These are phyloP conservation scores for Nemania sp. DNA, from an alignment of 2,329 filamentous ascomycete species.

Conservation along the genomic window DNA sequence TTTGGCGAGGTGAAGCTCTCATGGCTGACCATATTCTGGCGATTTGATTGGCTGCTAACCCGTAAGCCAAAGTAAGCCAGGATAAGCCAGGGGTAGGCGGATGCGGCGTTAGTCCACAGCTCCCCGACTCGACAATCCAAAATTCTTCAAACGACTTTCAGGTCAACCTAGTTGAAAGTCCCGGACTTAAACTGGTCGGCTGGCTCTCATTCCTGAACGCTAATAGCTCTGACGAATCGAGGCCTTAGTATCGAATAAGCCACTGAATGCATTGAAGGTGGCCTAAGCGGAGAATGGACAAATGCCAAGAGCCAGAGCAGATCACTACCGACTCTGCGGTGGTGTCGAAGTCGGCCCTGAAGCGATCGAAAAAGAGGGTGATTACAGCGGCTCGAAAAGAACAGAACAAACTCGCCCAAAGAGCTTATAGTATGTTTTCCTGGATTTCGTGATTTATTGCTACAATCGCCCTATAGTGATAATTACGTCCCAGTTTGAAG, in stretches of 20 bases:
- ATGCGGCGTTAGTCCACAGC: not conserved
- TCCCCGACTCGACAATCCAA: not conserved
- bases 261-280: not conserved
- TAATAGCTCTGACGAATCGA: not conserved
- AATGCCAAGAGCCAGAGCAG: slow-evolving; percentile 1
- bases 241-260: slow-evolving; percentile 3
- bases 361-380: slow-evolving; percentile 47
- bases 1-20: slow-evolving; percentile 1
- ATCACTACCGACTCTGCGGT: not conserved
- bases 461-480: not conserved
- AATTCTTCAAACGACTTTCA: not conserved
- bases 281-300: slow-evolving; percentile 19
- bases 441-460: not conserved
- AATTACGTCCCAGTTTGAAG: not conserved
- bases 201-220: slow-evolving; percentile 8
- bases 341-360: not conserved
- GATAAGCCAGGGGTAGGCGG: slow-evolving; percentile 6
- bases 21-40: slow-evolving; percentile 29
- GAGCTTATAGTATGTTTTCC: slow-evolving; percentile 50
- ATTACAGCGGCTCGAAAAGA: slow-evolving; percentile 54
- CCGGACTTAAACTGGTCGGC: slow-evolving; percentile 10
- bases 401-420: slow-evolving; percentile 54
- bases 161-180: slow-evolving; percentile 14
- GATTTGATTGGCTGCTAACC: slow-evolving; percentile 32
- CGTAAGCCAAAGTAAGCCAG: slow-evolving; percentile 34